Evolutionary conservation across 768 basidiomycete genomes (phyloP), one percentile per base, ranked within the genome.

Genomic region (Tylopilus subfusipes): DNA sequence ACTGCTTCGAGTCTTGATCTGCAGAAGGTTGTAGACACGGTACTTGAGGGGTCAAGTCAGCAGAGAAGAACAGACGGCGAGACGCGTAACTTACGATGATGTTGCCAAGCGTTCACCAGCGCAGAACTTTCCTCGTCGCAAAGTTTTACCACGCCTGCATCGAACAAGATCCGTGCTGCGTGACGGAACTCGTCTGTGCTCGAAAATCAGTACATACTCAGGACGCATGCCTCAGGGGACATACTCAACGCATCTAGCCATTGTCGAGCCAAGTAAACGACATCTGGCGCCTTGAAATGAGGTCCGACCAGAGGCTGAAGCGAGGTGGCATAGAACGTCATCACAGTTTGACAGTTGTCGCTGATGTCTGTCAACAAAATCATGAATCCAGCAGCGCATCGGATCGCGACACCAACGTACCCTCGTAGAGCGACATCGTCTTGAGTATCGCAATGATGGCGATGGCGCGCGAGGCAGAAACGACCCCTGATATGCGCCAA

Each of bases 241-340:
- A 53, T 65, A 95, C 93, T 77, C 3, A 84, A 83, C 9, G 83
- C 75, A 62, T 87, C 83, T 31, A 94, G 82, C 86, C 93, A 96
- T 60, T 79, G 80, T 18, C 73, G 75, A 9, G 88, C 90, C 42
- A 97, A 76, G 61, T 81, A 85, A 2, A 83, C 78, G 6, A 97
- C 75, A 56, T 84, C 86, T 0, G 95, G 89, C 6, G 82, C 68
- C 49, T 82, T 76, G 63, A 85, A 95, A 3, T 68, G 64, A 0
- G 74, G 62, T 2, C 90, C 90, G 13, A 91, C 78, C 9, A 73
- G 73, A 18, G 80, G 73, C 1, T 81, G 77, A 27, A 98, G 74
- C 2, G 89, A 85, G 1, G 86, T 80, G 0, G 86, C 79, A 68
- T 93, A 97, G 67, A 90, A 96, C 0, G 86, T 79, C 56, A 89